Evolutionary conservation across 2,329 filamentous ascomycete genomes (phyloP).

Genomic region (Neonectria ditissima): DNA sequence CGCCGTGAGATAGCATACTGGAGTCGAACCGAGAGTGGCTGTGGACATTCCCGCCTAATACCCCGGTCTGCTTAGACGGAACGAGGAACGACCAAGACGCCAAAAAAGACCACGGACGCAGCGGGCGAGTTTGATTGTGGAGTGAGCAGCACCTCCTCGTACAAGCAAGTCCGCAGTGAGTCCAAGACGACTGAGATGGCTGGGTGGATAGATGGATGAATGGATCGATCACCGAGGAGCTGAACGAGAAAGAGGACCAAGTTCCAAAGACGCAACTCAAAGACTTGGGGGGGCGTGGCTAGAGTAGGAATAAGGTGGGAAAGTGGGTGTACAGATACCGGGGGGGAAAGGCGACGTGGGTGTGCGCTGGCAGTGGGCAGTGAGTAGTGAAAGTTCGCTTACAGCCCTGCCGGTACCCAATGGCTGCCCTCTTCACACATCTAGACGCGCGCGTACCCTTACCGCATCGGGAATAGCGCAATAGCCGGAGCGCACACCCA

Average conservation of each 20-base stretch:
- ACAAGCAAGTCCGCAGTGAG: not conserved
- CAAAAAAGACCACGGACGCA: not conserved
- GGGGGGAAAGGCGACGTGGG: conserved; percentile 29
- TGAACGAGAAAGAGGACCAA: not conserved
- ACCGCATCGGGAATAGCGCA: conserved; percentile 32
- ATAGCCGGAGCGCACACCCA: conserved; percentile 42
- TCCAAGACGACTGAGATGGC: not conserved
- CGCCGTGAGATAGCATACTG: not conserved
- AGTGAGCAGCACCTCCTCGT: not conserved
- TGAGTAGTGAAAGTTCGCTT: conserved; percentile 45
- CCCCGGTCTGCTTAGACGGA: not conserved
- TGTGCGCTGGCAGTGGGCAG: conserved; percentile 46
- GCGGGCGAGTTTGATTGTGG: conserved; percentile 8
- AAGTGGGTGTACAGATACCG: conserved; percentile 30
- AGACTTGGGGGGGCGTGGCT: conserved; percentile 15
- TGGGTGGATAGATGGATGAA: conserved; percentile 18
- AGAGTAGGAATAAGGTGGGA: conserved; percentile 23
- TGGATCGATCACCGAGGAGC: conserved; percentile 6
- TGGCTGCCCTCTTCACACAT: conserved; percentile 34
- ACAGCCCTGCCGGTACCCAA: conserved; percentile 47
- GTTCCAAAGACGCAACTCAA: not conserved
- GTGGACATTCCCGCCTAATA: not conserved
- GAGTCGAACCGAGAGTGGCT: not conserved
- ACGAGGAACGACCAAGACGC: not conserved
- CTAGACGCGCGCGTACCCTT: conserved; percentile 49